phyloP scores from a whole-genome alignment of 2,329 filamentous ascomycete species.

The Rachicladosporium sp. region DNA sequence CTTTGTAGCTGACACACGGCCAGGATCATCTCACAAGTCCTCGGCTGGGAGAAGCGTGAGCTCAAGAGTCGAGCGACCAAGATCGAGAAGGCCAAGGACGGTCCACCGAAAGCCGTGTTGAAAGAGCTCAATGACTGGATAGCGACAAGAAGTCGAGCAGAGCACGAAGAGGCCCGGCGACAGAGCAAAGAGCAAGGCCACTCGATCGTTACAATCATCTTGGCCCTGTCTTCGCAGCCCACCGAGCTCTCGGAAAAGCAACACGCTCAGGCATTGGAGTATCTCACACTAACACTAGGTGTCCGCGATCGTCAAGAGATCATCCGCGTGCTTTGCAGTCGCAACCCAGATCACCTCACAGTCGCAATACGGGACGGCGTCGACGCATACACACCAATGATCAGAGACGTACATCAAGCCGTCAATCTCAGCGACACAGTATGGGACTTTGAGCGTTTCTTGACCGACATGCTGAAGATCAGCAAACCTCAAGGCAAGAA shows the following conservation, averaged over 20 bases:
- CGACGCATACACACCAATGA: constrained; percentile 60
- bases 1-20: background rate
- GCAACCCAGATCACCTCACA: constrained; percentile 61
- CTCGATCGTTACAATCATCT: constrained; percentile 57
- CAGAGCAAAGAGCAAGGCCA: constrained; percentile 40
- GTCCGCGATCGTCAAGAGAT: constrained; percentile 64
- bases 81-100: constrained; percentile 50
- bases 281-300: constrained; percentile 57
- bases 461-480: constrained; percentile 57
- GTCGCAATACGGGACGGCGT: constrained; percentile 52
- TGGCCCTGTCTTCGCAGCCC: constrained; percentile 39
- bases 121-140: constrained; percentile 49
- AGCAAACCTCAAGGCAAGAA: constrained; percentile 24
- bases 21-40: constrained; percentile 60
- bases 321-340: constrained; percentile 51
- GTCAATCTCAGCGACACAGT: constrained; percentile 61
- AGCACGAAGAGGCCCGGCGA: constrained; percentile 48
- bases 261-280: constrained; percentile 54
- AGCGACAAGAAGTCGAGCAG: constrained; percentile 33
- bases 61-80: constrained; percentile 53
- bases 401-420: constrained; percentile 56
- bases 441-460: constrained; percentile 52
- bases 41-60: constrained; percentile 61
- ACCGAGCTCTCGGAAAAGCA: constrained; percentile 44
- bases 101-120: constrained; percentile 49